These are phyloP conservation scores for Pseudogymnoascus sp. DNA, from an alignment of 2,329 filamentous ascomycete genomes.

Conservation along the genomic window DNA sequence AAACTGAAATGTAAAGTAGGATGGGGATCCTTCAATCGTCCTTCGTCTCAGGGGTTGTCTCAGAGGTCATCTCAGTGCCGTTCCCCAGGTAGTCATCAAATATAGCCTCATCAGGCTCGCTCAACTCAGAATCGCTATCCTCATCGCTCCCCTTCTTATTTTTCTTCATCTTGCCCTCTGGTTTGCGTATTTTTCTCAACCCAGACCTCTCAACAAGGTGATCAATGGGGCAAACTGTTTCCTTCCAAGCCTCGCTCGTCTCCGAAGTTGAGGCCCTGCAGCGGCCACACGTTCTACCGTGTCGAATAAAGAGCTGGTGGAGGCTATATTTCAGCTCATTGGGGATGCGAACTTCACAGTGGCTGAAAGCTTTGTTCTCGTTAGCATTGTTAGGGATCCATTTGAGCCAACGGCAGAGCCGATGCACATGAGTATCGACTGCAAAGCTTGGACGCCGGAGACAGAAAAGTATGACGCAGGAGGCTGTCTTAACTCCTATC, in stretches of 20 bases:
- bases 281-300: conserved; percentile 42
- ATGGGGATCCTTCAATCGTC: neutral
- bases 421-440: conserved; percentile 51
- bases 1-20: neutral
- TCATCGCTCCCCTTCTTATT: conserved; percentile 16
- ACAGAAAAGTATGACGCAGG: conserved; percentile 51
- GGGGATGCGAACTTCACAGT: conserved; percentile 46
- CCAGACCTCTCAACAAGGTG: conserved; percentile 53
- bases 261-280: conserved; percentile 47
- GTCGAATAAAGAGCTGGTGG: conserved; percentile 48
- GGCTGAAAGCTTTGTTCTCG: conserved; percentile 42
- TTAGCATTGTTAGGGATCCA: conserved; percentile 48
- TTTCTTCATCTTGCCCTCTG: conserved; percentile 22
- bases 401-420: conserved; percentile 44
- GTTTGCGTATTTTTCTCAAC: conserved; percentile 39
- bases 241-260: conserved; percentile 55
- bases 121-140: conserved; percentile 13
- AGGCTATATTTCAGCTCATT: conserved; percentile 48
- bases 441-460: conserved; percentile 47
- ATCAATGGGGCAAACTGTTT: conserved; percentile 54
- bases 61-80: neutral
- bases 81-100: neutral
- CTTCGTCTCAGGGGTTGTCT: neutral
- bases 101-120: neutral
- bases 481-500: conserved; percentile 51